These are phyloP conservation scores for Stereum hirsutum DNA, from an alignment of 1,284 basidiomycete genomes.

Conservation along the genomic window DNA sequence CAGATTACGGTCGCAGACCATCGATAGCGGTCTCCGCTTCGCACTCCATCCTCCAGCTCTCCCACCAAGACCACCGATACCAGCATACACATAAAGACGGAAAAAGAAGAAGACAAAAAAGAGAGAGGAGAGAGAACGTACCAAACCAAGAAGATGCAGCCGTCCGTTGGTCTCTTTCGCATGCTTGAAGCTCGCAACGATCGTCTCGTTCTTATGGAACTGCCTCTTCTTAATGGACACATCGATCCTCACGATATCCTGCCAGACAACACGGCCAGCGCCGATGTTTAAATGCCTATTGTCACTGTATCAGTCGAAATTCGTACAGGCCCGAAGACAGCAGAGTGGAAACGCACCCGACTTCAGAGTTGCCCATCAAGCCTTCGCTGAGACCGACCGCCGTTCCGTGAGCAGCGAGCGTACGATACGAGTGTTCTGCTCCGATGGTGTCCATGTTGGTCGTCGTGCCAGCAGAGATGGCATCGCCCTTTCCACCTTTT, in stretches of 20 bases:
- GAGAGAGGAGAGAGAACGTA: conserved; percentile 26
- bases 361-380: conserved; percentile 93
- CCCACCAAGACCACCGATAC: no score
- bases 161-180: conserved; percentile 78
- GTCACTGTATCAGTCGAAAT: not conserved
- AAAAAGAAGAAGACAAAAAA: not conserved
- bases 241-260: conserved; percentile 90
- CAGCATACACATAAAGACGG: no score
- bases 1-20: no score
- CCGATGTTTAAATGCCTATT: conserved; percentile 85
- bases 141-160: conserved; percentile 77
- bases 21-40: no score
- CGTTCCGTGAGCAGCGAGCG: conserved; percentile 75
- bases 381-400: conserved; percentile 86
- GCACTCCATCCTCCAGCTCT: no score
- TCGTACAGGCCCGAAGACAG: conserved; percentile 2
- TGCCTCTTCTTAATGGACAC: conserved; percentile 81
- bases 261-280: conserved; percentile 89
- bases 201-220: conserved; percentile 71
- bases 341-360: conserved; percentile 54
- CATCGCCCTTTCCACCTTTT: conserved; percentile 72
- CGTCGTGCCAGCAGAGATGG: conserved; percentile 76
- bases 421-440: conserved; percentile 64
- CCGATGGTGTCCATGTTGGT: conserved; percentile 84
- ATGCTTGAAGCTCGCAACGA: conserved; percentile 63